Base-by-base conservation (phyloP, 371 early-diverging fungal genomes). In the Actinomucor elegans region DNA sequence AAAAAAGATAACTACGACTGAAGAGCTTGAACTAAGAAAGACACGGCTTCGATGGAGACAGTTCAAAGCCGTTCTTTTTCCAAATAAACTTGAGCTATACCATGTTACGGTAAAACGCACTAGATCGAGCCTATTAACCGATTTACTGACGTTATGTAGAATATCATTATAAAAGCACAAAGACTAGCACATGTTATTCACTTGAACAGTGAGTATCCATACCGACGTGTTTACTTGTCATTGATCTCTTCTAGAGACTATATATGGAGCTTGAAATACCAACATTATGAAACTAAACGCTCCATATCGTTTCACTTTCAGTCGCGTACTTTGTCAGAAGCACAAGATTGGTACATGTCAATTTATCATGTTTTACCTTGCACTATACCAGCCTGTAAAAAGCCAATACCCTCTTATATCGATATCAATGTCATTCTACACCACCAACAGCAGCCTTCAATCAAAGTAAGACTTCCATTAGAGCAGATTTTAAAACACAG, bases 311-410 rank as follows among this genome's bases (percentile, higher is more conserved):
- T 42, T 38, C 57, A 62, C 33, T 62, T 62, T 38, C 57, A 57
- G 32, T 48, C 52, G 2, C 20, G 24, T 1, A 45, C 15, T n/a
- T 23, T 48, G 26, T 52, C 57, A 1, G 57, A 57, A 5, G 52
- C 62, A 5, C 52, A 57, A 43, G 67, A 64, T 28, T 77, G 77
- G 77, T 77, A 77, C 52, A 48, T 70, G 53, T 52, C 65, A 0
- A 43, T 77, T 1, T 77, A 77, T 28, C 37, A 59, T 9, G 7
- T 57, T 7, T 10, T 73, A 32, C 71, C 73, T 17, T n/a, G n/a
- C 11, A 47, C 21, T 28, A 9, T 24, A n/a, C 21, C 17, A 7
- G 27, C 28, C 15, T 55, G 48, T 23, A 61, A 62, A 23, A 52
- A 35, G 10, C 57, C 57, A 12, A 27, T 62, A n/a, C 57, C 62